A percentile compares a stretch with the other conserved stretches of the same genome.
These are phyloP conservation scores for Moringa oleifera DNA, from an alignment of 345 rosid species.

Conservation along the genomic window DNA sequence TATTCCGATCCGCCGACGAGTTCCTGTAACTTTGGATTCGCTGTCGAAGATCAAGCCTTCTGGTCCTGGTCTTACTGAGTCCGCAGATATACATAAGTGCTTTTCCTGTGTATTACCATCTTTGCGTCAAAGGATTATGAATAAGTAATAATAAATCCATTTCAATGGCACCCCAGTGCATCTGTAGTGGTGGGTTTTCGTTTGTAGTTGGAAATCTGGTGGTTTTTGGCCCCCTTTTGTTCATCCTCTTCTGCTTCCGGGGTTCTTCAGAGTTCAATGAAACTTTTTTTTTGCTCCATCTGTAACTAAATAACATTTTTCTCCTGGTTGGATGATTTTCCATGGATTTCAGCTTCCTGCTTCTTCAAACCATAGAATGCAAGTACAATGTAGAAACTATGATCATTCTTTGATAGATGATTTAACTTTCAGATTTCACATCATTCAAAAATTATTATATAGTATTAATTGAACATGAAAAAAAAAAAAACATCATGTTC, in stretches of 20 bases:
- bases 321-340: not conserved
- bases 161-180: constrained; percentile 12
- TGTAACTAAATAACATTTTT: constrained; percentile 32
- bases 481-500: no score
- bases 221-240: constrained; percentile 18
- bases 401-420: no score
- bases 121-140: not conserved
- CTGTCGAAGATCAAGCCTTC: constrained; percentile 45
- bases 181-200: constrained; percentile 18
- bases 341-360: not conserved
- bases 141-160: constrained; percentile 13
- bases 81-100: no score
- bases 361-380: not conserved
- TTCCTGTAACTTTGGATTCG: constrained; percentile 43
- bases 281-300: constrained; percentile 2
- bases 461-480: no score
- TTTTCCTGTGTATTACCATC: no score
- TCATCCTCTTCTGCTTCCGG: constrained; percentile 11
- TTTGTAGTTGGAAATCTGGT: constrained; percentile 14
- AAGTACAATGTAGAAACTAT: no score
- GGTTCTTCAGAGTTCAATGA: constrained; percentile 12
- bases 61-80: constrained; percentile 52
- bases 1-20: constrained; percentile 33
- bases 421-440: no score
- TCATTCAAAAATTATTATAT: no score